A percentile compares a stretch with the other conserved stretches of the same genome.
Conservation (phyloP, 441 rosid genomes). For the Erodium texanum region DNA sequence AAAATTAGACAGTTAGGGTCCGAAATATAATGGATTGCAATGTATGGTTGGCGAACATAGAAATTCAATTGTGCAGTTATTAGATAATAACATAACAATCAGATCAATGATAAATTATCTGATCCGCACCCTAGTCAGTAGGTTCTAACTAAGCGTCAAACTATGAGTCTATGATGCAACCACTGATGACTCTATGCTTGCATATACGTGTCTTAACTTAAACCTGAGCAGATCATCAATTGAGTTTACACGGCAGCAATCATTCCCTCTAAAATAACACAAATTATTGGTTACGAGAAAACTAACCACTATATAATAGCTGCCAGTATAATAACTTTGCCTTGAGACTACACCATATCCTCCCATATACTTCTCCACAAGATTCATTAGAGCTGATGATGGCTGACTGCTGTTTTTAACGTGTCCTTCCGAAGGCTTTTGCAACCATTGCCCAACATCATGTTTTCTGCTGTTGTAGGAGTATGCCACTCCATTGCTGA, state of each 20-base stretch:
- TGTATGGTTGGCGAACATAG: neutral
- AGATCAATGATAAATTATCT: neutral
- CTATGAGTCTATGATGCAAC: too few relatives aligned
- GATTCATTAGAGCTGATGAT: constrained; percentile 32
- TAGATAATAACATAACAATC: neutral
- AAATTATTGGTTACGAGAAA: constrained; percentile 15
- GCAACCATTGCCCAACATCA: constrained; percentile 44
- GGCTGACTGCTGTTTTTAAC: constrained; percentile 24
- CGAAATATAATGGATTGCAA: constrained; percentile 3
- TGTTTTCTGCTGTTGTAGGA: constrained; percentile 28
- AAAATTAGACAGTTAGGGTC: neutral
- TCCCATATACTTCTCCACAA: constrained; percentile 37
- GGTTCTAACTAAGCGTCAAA: neutral
- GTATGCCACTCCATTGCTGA: constrained; percentile 17
- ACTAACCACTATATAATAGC: constrained; percentile 45
- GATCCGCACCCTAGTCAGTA: neutral
- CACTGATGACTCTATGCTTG: too few relatives aligned
- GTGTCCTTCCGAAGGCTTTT: constrained; percentile 29
- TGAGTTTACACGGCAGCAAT: neutral
- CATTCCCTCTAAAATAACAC: constrained; percentile 12
- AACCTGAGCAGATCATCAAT: neutral
- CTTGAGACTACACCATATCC: constrained; percentile 37
- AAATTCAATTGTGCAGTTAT: too few relatives aligned
- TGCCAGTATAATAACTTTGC: constrained; percentile 33
- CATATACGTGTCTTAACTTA: neutral